phyloP scores from a whole-genome alignment of 2,329 filamentous ascomycete genomes.

The Aspergillus phoenicis region DNA sequence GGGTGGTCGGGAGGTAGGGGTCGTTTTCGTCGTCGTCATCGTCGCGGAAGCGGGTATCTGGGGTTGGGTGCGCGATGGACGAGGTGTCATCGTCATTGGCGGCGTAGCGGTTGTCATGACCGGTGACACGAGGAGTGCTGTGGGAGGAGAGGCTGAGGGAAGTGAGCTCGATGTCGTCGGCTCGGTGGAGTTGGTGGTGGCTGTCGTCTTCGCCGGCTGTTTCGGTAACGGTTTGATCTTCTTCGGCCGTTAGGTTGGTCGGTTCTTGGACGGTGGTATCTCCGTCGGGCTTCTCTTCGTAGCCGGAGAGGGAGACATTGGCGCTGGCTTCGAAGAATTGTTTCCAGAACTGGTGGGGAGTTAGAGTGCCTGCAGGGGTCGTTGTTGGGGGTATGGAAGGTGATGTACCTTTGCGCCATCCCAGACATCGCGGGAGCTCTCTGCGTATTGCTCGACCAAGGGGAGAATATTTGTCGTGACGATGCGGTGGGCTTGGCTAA shows the following conservation, averaged over 20 bases:
- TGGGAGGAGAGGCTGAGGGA: conserved; percentile 47
- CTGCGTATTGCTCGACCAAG: conserved; percentile 90
- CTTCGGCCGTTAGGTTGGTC: conserved; percentile 58
- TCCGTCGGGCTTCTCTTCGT: conserved; percentile 72
- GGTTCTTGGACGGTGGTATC: conserved; percentile 59
- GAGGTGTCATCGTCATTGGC: conserved; percentile 41
- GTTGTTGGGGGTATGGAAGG: conserved; percentile 2
- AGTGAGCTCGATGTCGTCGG: conserved; percentile 51
- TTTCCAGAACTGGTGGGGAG: conserved; percentile 81
- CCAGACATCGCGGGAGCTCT: conserved; percentile 93
- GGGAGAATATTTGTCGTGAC: conserved; percentile 92
- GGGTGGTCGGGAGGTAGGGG: conserved; percentile 40
- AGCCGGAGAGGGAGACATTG: conserved; percentile 93
- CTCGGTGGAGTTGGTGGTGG: conserved; percentile 30
- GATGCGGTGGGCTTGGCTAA: conserved; percentile 93
- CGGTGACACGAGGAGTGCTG: conserved; percentile 50
- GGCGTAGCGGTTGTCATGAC: conserved; percentile 20
- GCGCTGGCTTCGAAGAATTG: conserved; percentile 99
- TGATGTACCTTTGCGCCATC: conserved; percentile 81
- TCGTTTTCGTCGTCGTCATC: conserved; percentile 30
- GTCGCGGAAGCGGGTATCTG: conserved; percentile 62
- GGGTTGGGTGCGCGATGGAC: conserved; percentile 65
- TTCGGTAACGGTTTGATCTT: conserved; percentile 45
- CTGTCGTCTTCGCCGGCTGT: conserved; percentile 41
- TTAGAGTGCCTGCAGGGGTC: background rate